Evolutionary conservation across 176 grass and related monocot genomes (phyloP), one percentile per base, ranked within the genome.

Genomic region (Lolium perenne): DNA sequence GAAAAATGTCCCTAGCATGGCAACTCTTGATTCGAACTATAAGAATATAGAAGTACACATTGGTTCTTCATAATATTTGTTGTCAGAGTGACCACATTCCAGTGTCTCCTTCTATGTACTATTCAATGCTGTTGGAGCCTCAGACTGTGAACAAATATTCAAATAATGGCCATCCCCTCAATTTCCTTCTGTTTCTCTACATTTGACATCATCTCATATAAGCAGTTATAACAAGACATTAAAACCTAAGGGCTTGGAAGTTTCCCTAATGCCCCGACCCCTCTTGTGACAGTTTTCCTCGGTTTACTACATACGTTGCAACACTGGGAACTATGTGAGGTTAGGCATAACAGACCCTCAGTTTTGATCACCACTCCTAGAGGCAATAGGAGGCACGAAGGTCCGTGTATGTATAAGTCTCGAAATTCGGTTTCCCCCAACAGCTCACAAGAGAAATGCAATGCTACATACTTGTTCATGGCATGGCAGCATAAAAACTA

Each of bases 1-100:
- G 23, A 88, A 23, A 57, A 55, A 88, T 41, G 29, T 43, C 20
- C 22, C 25, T 56, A 88, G 41, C 50, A 75, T 82, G 23, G 8
- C 1, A 16, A 8, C 22, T 67, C 5, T 57, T 23, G 21, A 47
- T 82, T 82, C n/a, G 17, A 38, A 67, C 11, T 76, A 47, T 73
- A n/a, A 8, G 78, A 29, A 50, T 40, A 38, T 3, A 63, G 66
- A 65, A 56, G 0, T 11, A 80, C 7, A 4, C 43, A 66, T 32
- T 76, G 13, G 13, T 76, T 53, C 29, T 45, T 67, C 32, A 59
- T 10, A 49, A 8, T 3, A 47, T 23, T 74, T 48, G 18, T 58
- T 2, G 5, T 23, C 5, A 50, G 9, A 17, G 55, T 45, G 73
- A 61, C 20, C 10, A 76, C 17, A 81, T 64, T n/a, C 50, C 20